Base-by-base conservation (phyloP, 805 yeast species). In the Nakazawaea siamensis region DNA sequence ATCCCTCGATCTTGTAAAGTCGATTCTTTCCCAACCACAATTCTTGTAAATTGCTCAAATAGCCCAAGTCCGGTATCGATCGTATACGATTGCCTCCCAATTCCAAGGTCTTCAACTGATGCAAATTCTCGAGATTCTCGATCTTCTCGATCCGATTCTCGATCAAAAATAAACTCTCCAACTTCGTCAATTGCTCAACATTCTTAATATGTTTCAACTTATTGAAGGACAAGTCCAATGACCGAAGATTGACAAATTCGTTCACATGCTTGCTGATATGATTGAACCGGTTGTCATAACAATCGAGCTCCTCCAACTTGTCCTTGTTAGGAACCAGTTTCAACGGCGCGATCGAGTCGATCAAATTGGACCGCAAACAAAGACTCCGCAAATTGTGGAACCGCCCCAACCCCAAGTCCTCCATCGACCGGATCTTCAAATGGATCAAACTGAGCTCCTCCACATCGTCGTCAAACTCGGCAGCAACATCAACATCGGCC, bases 11-110 rank as follows among this genome's bases (percentile, higher is more conserved):
- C 49, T 60, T 70, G 2, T 69, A 47, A 36, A 92, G 83, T 42
- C 70, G 70, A 57, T 92, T 92, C 51, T 87, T 86, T 30, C 97
- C 98, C 27, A 92, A 64, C 98, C 97, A 92, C 30, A 92, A 62
- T 51, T 88, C 82, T 43, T 74, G 72, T 29, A 92, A 58, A 33
- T 67, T 70, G 0, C 57, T 60, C 39, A 90, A 61, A 15, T 68
- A 66, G 45, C 88, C 52, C 27, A 74, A 73, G 43, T 76, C 80
- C 20, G 62, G 51, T 29, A 82, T 75, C 27, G 48, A 55, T 29
- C 72, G 66, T 30, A 86, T 69, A 39, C 75, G 67, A 57, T 92
- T 92, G 17, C 97, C 98, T 10, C 97, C 98, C 27, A 92, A 65
- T 57, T 92, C 98, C 36, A 92, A 60, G 45, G 80, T 82, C 34